Percentiles rank a stretch among this genome's conserved stretches.
Evolutionary conservation across 1,284 basidiomycete species (phyloP).

Genomic region (Irpex sp.): DNA sequence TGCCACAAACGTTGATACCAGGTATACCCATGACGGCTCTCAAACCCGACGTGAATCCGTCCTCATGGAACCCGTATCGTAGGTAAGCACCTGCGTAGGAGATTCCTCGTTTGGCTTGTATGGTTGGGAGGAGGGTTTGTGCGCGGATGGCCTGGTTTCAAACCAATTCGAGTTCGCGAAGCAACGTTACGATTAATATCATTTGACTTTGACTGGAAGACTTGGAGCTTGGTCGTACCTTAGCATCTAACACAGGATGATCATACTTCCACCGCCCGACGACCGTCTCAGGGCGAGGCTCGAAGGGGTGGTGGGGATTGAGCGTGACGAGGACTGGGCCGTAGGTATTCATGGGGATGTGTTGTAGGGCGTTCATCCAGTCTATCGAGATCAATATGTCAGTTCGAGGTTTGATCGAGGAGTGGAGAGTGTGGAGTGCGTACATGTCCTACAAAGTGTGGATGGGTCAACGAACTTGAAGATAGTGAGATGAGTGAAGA

Average conservation of each 20-base stretch:
- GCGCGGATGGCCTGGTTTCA: slow-evolving; percentile 42
- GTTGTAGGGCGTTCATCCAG: slow-evolving; percentile 78
- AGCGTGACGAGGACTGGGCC: slow-evolving; percentile 76
- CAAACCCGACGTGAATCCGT: slow-evolving; percentile 69
- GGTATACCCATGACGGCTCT: slow-evolving; percentile 29
- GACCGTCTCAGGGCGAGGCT: slow-evolving; percentile 45
- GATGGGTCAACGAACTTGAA: neutral
- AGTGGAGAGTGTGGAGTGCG: neutral
- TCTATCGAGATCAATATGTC: slow-evolving; percentile 32
- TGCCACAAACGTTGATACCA: too few species aligned
- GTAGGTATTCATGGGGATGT: slow-evolving; percentile 48
- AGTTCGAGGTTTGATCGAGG: slow-evolving; percentile 1
- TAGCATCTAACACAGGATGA: slow-evolving; percentile 56
- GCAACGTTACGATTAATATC: neutral
- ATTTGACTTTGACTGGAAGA: too few species aligned
- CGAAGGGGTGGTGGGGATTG: slow-evolving; percentile 55
- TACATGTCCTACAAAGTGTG: slow-evolving; percentile 12
- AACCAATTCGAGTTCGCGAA: neutral
- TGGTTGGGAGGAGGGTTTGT: slow-evolving; percentile 46
- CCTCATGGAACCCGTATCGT: slow-evolving; percentile 79
- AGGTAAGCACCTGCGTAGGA: slow-evolving; percentile 78
- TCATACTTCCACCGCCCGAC: slow-evolving; percentile 59
- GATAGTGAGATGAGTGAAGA: neutral
- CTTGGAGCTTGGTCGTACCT: neutral
- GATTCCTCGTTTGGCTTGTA: slow-evolving; percentile 64